Base-by-base conservation (phyloP, 2,329 filamentous ascomycete species). In the Penicillium sp. region DNA sequence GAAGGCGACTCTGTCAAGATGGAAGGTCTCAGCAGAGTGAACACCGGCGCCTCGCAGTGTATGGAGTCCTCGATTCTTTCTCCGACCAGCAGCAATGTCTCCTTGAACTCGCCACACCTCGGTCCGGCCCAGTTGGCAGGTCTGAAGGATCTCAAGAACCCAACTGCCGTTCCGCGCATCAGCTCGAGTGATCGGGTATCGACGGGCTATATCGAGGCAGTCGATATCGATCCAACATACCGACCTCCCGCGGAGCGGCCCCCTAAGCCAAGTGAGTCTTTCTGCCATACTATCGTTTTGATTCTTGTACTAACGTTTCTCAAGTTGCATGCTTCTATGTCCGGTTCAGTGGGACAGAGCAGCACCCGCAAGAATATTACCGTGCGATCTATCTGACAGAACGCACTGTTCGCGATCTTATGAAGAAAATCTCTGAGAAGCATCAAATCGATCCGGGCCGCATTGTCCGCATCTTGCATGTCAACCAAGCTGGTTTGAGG, bases 291-390 rank as follows among this genome's bases (percentile, higher is more conserved):
- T 23, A 7, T 32, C 11, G 7, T 21, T 23, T 26, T 6, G 2
- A 17, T 33, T 6, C 3, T 7, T 3, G 20, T 42, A 37, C 65
- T 74, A 62, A 73, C 56, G 9, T 21, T 19, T 21, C 31, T 25
- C 70, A 76, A 63, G 81, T 94, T 28, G 91, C 91, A 34, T 96
- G 90, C 69, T 89, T 97, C 64, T 97, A 94, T 59, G 71, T 96
- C 15, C 75, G 77, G 7, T 80, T 74, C 58, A 76, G 65, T 44
- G 69, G 77, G 35, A 66, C 77, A 10, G 63, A 74, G 17, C 74
- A 73, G 23, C 64, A 68, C 37, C 61, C 70, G 3, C 67, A 79
- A 23, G 79, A 82, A 45, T 86, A 84, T 52, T 83, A 96, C 67
- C 82, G 86, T 46, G 91, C 93, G 5, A 75, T 97, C 10, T 98